phyloP scores from a whole-genome alignment of 2,329 filamentous ascomycete genomes.

The Penicillium sumatraense region DNA sequence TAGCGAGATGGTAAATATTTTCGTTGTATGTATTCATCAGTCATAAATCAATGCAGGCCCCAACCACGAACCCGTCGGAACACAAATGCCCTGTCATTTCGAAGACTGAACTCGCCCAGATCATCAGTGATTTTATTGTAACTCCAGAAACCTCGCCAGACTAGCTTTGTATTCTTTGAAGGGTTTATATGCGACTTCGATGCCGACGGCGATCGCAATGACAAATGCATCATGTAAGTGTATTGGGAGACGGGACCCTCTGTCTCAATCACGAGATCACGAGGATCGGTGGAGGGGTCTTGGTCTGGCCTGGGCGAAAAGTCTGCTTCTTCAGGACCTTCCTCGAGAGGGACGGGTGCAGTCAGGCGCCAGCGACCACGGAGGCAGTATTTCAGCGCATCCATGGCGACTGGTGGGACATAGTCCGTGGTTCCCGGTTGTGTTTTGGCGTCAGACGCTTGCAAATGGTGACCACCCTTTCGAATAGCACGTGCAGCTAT shows the following conservation, averaged over 20 bases:
- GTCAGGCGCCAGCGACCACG: slow-evolving; percentile 70
- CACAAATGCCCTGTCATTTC: slow-evolving; percentile 65
- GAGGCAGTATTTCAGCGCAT: slow-evolving; percentile 71
- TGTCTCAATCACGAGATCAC: slow-evolving; percentile 81
- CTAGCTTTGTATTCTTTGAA: slow-evolving; percentile 80
- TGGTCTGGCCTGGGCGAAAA: slow-evolving; percentile 41
- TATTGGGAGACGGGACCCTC: slow-evolving; percentile 81
- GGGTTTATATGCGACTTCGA: slow-evolving; percentile 48
- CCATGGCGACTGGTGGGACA: slow-evolving; percentile 45
- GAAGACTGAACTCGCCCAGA: slow-evolving; percentile 77
- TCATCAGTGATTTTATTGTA: slow-evolving; percentile 90
- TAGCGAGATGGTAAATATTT: background rate
- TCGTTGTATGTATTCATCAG: slow-evolving; percentile 12
- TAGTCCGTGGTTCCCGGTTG: slow-evolving; percentile 32
- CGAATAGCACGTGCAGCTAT: slow-evolving; percentile 40
- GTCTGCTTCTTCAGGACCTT: slow-evolving; percentile 17
- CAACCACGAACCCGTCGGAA: slow-evolving; percentile 67
- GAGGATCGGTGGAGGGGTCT: slow-evolving; percentile 36
- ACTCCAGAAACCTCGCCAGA: slow-evolving; percentile 89
- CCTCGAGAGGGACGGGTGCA: slow-evolving; percentile 46
- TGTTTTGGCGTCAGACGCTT: slow-evolving; percentile 46
- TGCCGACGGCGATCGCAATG: slow-evolving; percentile 63
- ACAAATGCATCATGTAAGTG: slow-evolving; percentile 80
- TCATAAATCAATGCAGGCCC: slow-evolving; percentile 45
- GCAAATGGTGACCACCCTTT: slow-evolving; percentile 41